These are phyloP conservation scores for Eucalyptus pauciflora DNA, from an alignment of 345 rosid species.

Conservation along the genomic window DNA sequence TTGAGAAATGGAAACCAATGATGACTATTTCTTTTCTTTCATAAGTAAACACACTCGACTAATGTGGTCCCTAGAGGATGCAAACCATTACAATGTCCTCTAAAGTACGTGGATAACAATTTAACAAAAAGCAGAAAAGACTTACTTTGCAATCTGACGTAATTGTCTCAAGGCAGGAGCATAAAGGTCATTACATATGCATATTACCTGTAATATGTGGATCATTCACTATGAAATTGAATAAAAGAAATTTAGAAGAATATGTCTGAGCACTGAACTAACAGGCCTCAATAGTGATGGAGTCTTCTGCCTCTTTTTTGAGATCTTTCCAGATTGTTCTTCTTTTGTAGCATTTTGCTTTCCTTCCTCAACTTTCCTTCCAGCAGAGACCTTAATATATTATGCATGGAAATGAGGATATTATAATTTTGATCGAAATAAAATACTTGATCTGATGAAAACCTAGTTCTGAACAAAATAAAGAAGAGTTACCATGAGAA, in stretches of 20 bases:
- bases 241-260: not conserved
- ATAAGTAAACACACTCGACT: not conserved
- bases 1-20: not conserved
- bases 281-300: conserved; percentile 76
- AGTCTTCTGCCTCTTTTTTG: conserved; percentile 48
- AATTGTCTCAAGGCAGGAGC: conserved; percentile 84
- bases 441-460: not conserved
- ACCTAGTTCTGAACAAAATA: not conserved
- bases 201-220: conserved; percentile 38
- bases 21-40: not conserved
- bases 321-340: conserved; percentile 31
- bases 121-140: not conserved
- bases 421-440: not conserved
- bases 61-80: not conserved
- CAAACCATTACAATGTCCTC: not conserved
- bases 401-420: not conserved
- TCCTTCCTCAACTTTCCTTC: conserved; percentile 39
- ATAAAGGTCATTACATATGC: conserved; percentile 91
- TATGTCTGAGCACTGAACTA: conserved; percentile 17
- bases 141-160: conserved; percentile 96
- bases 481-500: not conserved
- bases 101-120: not conserved
- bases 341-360: conserved; percentile 49
- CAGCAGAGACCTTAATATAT: conserved; percentile 55
- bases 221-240: not conserved